These are phyloP conservation scores for Phytophthora tentaculata DNA, from an alignment of 352 stramenopile species.

Conservation along the genomic window DNA sequence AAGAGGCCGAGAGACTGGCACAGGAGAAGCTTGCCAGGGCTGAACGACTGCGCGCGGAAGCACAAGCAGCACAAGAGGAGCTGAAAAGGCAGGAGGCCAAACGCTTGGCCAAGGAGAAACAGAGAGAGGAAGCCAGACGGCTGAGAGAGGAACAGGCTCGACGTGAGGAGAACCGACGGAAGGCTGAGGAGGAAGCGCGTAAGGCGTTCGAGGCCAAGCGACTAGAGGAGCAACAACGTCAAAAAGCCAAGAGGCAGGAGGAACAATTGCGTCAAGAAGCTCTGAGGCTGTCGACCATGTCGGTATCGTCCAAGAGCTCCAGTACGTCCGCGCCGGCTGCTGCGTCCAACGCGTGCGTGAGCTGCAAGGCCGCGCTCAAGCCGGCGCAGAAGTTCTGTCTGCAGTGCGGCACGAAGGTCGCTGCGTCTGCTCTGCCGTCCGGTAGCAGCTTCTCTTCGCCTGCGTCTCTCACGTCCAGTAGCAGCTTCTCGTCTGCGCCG, in stretches of 20 bases:
- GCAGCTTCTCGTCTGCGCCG: constrained; percentile 23
- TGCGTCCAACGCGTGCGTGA: constrained; percentile 31
- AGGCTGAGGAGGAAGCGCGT: constrained; percentile 66
- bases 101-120: constrained; percentile 44
- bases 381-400: constrained; percentile 74
- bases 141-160: constrained; percentile 66
- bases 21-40: constrained; percentile 60
- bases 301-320: constrained; percentile 23
- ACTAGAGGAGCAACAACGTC: constrained; percentile 64
- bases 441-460: constrained; percentile 29
- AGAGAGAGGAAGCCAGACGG: constrained; percentile 56
- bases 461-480: constrained; percentile 17
- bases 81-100: constrained; percentile 66
- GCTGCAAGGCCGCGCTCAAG: constrained; percentile 22
- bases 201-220: constrained; percentile 67
- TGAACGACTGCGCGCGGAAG: constrained; percentile 61
- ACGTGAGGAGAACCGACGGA: constrained; percentile 63
- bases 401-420: constrained; percentile 63
- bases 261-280: constrained; percentile 65
- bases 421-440: constrained; percentile 14
- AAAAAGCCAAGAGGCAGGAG: constrained; percentile 61
- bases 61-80: constrained; percentile 58
- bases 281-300: constrained; percentile 48
- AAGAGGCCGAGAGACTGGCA: constrained; percentile 65
- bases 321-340: constrained; percentile 9